Percentiles rank a stretch among this genome's conserved stretches.
Evolutionary conservation across 306 rosid species (phyloP).

Genomic region (Delonix regia): DNA sequence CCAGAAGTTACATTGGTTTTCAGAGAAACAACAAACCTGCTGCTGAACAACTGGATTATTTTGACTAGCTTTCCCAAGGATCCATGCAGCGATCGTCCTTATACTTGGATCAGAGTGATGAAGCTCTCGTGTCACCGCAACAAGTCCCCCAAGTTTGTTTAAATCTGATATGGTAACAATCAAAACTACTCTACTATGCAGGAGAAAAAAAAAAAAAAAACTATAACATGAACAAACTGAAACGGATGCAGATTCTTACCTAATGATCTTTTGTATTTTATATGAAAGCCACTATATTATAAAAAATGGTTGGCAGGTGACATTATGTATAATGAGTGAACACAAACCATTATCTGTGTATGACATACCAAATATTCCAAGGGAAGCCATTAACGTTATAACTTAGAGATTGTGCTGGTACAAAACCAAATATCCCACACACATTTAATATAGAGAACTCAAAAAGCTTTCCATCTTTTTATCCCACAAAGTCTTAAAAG

Average conservation of each 20-base stretch:
- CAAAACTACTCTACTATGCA: slow-evolving; percentile 19
- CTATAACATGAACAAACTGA: slow-evolving; percentile 19
- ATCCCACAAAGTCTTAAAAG: not conserved
- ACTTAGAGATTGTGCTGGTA: not conserved
- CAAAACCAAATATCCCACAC: not conserved
- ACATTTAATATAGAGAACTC: not conserved
- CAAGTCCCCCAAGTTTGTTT: slow-evolving; percentile 76
- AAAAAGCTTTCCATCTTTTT: not conserved
- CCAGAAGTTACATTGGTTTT: slow-evolving; percentile 18
- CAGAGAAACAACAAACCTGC: slow-evolving; percentile 54
- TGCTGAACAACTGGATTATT: slow-evolving; percentile 79
- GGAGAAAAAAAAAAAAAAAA: slow-evolving; percentile 1
- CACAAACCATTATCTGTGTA: not conserved
- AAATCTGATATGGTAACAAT: slow-evolving; percentile 55
- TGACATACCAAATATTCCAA: not conserved
- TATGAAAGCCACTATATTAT: not conserved
- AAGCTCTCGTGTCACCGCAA: slow-evolving; percentile 57
- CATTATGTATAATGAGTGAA: not conserved
- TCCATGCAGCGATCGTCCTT: slow-evolving; percentile 82
- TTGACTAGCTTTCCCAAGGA: slow-evolving; percentile 84
- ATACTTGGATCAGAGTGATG: slow-evolving; percentile 62
- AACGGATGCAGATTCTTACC: slow-evolving; percentile 18
- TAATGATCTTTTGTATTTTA: not conserved
- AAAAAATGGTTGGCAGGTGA: slow-evolving; percentile 5
- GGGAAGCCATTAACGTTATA: not conserved